Evolutionary conservation across 495 filamentous ascomycete species (phyloP), one percentile per base, ranked within the genome.

Genomic region (Daldinia childiae): DNA sequence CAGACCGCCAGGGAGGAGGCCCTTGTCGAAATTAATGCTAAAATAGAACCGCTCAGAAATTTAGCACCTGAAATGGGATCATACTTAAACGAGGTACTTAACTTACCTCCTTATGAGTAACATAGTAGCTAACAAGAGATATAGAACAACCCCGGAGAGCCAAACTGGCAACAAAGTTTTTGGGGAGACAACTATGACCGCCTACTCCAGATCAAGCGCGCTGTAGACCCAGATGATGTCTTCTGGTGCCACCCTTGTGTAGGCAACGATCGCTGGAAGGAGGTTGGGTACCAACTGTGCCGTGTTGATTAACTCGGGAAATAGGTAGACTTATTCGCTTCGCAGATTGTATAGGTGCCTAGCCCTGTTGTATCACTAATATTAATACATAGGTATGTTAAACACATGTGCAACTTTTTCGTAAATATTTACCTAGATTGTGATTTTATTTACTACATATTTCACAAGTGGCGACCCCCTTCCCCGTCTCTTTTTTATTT

Each of bases 181-280:
- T 89, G 80, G 77, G 87, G 87, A 3, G 50, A 72, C 0, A 84
- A 87, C 36, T 89, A 88, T 69, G 67, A 69, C 3, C 74, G 79
- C 12, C 73, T 88, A 63, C 52, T 75, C 6, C 34, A 41, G 19
- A 86, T 88, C 62, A 88, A 89, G 73, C 74, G 80, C 50, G 79
- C 79, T 52, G 82, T 87, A 15, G 89, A 92, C 77, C 88, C 90
- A 0, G 59, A 81, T 8, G 81, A 85, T 50, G 76, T 90, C 3
- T 84, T 91, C 43, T 91, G 88, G 80, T 90, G 83, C 43, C 74
- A 71, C 14, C 85, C 85, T 2, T 89, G 85, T 21, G 89, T 91
- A 2, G 89, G 89, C 3, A 88, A 85, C 64, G 89, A 91, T 51
- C 79, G 79, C 17, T 91, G 89, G 88, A 61, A 79, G 15, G 75